Conservation (phyloP, 2,329 filamentous ascomycete species). For the Coleophoma cylindrospora region DNA sequence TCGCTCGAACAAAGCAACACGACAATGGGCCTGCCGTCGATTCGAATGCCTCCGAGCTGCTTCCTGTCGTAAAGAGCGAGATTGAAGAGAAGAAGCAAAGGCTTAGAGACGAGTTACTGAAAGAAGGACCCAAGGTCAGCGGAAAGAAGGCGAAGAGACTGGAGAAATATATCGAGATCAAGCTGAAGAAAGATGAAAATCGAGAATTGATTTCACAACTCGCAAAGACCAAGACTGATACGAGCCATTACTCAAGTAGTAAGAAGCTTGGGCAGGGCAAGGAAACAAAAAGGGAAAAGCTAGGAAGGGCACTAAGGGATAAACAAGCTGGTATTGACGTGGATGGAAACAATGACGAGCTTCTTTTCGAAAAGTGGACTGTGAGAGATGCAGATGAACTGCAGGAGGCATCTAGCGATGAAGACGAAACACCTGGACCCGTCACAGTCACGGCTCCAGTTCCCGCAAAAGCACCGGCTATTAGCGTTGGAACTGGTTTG, state of each 20-base stretch:
- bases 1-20: conserved; percentile 53
- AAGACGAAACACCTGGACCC: conserved; percentile 11
- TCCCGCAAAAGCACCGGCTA: conserved; percentile 1
- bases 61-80: conserved; percentile 39
- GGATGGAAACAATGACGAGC: conserved; percentile 35
- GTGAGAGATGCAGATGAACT: conserved; percentile 26
- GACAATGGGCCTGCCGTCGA: conserved; percentile 35
- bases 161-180: conserved; percentile 75
- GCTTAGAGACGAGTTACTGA: conserved; percentile 47
- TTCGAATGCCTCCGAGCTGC: conserved; percentile 49
- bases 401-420: conserved; percentile 18
- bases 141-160: conserved; percentile 63
- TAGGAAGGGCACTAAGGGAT: conserved; percentile 60
- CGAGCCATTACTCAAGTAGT: conserved; percentile 72
- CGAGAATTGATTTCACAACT: conserved; percentile 78
- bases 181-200: conserved; percentile 92
- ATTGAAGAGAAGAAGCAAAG: conserved; percentile 49
- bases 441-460: conserved; percentile 8
- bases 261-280: conserved; percentile 68
- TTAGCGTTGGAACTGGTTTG: conserved; percentile 65
- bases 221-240: conserved; percentile 74
- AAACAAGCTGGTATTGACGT: conserved; percentile 53
- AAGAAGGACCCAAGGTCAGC: conserved; percentile 49
- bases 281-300: conserved; percentile 66
- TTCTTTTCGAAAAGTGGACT: conserved; percentile 44